Evolutionary conservation across 2,329 filamentous ascomycete species (phyloP).

Genomic region (Fusarium pseudonygamai): DNA sequence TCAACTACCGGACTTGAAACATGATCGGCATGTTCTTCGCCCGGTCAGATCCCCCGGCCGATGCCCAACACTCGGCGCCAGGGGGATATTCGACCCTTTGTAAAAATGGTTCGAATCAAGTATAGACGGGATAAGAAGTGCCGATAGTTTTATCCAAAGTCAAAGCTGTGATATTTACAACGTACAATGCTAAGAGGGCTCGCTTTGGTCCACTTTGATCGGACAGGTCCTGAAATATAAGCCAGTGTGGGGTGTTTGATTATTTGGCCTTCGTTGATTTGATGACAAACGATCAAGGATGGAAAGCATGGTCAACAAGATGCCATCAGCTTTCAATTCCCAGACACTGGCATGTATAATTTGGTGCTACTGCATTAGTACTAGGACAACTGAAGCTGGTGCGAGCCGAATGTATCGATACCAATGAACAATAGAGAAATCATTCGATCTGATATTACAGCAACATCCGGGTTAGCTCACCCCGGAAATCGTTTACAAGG

Average conservation of each 20-base stretch:
- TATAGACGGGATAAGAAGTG: not conserved
- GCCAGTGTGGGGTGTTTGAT: not conserved
- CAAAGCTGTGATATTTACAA: not conserved
- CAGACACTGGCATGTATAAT: not conserved
- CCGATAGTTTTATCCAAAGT: not conserved
- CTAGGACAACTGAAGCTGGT: not conserved
- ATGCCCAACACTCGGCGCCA: not conserved
- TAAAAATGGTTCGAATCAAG: not conserved
- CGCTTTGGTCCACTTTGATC: not conserved
- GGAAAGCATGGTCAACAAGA: not conserved
- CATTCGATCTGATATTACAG: not conserved
- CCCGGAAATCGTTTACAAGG: not conserved
- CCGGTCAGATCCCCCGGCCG: not conserved
- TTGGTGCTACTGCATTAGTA: not conserved
- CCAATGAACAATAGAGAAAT: not conserved
- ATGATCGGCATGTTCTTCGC: not conserved
- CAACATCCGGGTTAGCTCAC: not conserved
- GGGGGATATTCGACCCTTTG: not conserved
- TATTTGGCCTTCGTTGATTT: not conserved
- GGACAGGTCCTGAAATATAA: not conserved
- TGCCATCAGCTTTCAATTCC: not conserved
- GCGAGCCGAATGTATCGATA: not conserved
- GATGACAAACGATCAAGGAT: not conserved
- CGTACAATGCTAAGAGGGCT: not conserved
- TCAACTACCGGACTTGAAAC: not conserved